phyloP scores from a whole-genome alignment of 108 stramenopile species.

The Nitzschia inconspicua region DNA sequence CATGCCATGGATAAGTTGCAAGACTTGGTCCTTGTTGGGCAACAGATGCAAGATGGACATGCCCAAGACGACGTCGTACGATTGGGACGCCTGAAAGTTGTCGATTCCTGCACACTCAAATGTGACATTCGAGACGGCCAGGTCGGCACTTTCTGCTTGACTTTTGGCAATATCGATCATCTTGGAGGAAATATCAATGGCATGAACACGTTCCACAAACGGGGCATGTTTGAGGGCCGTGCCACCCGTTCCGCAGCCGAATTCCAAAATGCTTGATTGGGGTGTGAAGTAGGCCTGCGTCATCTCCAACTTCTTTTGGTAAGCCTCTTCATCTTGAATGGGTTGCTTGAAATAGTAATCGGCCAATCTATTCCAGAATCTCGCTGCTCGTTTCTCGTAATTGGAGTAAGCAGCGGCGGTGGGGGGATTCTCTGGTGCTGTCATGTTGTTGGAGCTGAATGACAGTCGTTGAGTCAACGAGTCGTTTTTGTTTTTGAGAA shows the following conservation, averaged over 20 bases:
- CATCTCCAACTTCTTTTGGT: constrained; percentile 20
- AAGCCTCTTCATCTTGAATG: constrained; percentile 22
- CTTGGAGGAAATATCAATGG: constrained; percentile 20
- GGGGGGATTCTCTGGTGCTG: too few species aligned
- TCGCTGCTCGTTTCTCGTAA: background rate
- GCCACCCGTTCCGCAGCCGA: constrained; percentile 33
- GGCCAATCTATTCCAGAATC: constrained; percentile 28
- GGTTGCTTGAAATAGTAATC: constrained; percentile 15
- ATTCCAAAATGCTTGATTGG: constrained; percentile 12
- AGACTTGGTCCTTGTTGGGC: background rate
- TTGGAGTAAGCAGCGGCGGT: too few species aligned
- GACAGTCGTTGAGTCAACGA: too few species aligned
- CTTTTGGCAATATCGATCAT: constrained; percentile 10
- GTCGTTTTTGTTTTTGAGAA: too few species aligned
- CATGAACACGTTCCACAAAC: constrained; percentile 13
- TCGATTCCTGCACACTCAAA: constrained; percentile 7
- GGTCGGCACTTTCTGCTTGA: background rate
- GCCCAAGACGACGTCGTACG: constrained; percentile 16
- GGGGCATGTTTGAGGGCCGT: constrained; percentile 21
- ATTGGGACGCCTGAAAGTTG: constrained; percentile 1
- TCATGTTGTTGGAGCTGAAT: too few species aligned
- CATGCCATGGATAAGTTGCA: too few species aligned
- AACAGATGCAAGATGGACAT: constrained; percentile 18
- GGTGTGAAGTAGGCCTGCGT: constrained; percentile 14
- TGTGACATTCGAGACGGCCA: constrained; percentile 13